Conservation (phyloP, 495 filamentous ascomycete species). For the Lindgomyces ingoldianus region DNA sequence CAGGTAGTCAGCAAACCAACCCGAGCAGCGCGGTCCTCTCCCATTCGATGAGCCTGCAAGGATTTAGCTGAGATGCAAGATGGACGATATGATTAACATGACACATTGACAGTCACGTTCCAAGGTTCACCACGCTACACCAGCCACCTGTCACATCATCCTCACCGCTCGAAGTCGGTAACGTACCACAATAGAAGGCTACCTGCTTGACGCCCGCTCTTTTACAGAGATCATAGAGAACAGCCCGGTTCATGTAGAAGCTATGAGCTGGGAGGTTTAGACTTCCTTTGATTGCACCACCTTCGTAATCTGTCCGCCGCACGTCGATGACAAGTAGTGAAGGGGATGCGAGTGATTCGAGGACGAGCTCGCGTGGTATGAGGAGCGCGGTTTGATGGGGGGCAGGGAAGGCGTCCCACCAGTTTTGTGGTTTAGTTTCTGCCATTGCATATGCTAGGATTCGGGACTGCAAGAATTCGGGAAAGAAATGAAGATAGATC, state of each 20-base stretch:
- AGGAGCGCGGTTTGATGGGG: constrained; percentile 25
- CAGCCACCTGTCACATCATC: neutral
- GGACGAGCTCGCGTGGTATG: constrained; percentile 27
- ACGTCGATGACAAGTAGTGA: constrained; percentile 44
- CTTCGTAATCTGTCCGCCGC: constrained; percentile 48
- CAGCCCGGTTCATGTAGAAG: constrained; percentile 48
- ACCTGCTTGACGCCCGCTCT: constrained; percentile 50
- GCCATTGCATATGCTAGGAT: too few relatives aligned
- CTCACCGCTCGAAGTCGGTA: neutral
- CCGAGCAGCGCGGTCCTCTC: constrained; percentile 52
- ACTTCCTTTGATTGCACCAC: constrained; percentile 50
- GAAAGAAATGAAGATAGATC: too few relatives aligned
- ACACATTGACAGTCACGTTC: constrained; percentile 1
- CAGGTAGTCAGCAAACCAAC: constrained; percentile 53
- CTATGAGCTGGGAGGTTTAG: constrained; percentile 55
- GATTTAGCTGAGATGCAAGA: constrained; percentile 7
- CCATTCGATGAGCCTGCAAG: constrained; percentile 48
- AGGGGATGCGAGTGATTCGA: constrained; percentile 18
- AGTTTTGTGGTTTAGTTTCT: constrained; percentile 11
- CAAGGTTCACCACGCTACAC: too few relatives aligned
- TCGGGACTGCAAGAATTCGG: too few relatives aligned
- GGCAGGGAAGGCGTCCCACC: constrained; percentile 28
- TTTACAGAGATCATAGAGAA: constrained; percentile 48
- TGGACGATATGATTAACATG: neutral
- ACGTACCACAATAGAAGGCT: constrained; percentile 55